Evolutionary conservation across 306 rosid genomes (phyloP).

Genomic region (Quercus cerris): DNA sequence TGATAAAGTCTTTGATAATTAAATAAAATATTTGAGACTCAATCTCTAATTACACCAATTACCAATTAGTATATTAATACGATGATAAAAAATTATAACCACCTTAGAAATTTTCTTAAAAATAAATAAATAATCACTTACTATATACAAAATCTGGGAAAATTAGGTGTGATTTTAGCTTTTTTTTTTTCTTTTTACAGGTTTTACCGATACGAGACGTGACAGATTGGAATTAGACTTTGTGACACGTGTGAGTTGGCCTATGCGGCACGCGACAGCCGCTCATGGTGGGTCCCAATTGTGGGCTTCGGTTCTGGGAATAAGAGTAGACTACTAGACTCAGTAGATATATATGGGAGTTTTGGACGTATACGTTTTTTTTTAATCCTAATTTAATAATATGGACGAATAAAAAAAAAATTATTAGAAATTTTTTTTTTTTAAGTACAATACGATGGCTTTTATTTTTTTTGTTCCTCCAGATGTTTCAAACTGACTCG

Average conservation of each 20-base stretch:
- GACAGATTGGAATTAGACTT: slow-evolving; percentile 41
- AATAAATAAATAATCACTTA: no score
- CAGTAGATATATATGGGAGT: no score
- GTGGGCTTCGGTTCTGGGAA: not conserved
- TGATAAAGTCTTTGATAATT: fast-evolving
- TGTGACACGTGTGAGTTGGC: slow-evolving; percentile 56
- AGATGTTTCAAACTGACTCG: no score
- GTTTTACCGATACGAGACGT: not conserved
- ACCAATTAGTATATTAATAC: fast-evolving
- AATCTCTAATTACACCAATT: fast-evolving
- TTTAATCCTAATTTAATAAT: no score
- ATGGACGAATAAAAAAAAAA: no score
- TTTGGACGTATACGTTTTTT: no score
- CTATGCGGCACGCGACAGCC: slow-evolving; percentile 92
- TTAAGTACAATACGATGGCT: no score
- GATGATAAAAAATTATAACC: fast-evolving
- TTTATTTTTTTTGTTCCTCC: no score
- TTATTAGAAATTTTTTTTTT: no score
- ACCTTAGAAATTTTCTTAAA: fast-evolving
- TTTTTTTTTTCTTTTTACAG: no score
- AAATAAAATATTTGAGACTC: fast-evolving
- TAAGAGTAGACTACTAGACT: not conserved
- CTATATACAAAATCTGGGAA: no score
- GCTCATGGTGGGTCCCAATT: slow-evolving; percentile 56
- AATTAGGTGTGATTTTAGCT: no score